These are phyloP conservation scores for Amesomyces nigricolor DNA, from an alignment of 2,329 filamentous ascomycete genomes.

Conservation along the genomic window DNA sequence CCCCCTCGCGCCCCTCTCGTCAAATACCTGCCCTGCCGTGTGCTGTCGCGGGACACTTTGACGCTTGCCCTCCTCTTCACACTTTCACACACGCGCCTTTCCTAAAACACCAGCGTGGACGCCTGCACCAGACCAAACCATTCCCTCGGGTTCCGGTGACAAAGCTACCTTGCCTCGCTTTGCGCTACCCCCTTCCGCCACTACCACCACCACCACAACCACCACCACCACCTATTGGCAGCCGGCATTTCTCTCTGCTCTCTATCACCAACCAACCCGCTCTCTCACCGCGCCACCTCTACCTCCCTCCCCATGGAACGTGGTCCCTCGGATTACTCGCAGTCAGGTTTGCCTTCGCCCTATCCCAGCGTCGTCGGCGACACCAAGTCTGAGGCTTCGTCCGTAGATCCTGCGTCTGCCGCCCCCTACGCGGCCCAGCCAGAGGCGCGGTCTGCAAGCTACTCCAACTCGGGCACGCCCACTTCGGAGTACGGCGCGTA, in stretches of 20 bases:
- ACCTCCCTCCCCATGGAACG: constrained; percentile 40
- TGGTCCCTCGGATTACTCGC: constrained; percentile 69
- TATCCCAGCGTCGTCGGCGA: constrained; percentile 60
- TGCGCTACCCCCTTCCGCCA: not conserved
- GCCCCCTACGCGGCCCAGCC: constrained; percentile 79
- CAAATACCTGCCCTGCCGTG: not conserved
- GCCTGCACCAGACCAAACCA: not conserved
- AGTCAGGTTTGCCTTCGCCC: constrained; percentile 80
- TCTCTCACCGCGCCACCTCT: not conserved
- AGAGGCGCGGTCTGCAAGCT: constrained; percentile 67
- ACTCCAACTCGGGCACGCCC: constrained; percentile 73
- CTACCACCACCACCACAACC: too few species aligned
- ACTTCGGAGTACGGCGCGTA: constrained; percentile 85
- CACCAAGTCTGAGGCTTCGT: constrained; percentile 76
- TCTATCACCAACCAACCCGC: not conserved
- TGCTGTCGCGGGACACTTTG: constrained; percentile 3
- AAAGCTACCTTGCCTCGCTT: not conserved
- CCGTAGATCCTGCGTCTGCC: constrained; percentile 89
- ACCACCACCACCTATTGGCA: constrained; percentile 17
- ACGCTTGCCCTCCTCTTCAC: not conserved
- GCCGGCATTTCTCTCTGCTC: constrained; percentile 21
- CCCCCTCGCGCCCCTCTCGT: not conserved
- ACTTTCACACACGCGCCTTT: not conserved
- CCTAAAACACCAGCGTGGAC: not conserved
- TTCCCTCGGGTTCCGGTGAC: not conserved